phyloP scores from a whole-genome alignment of 768 basidiomycete species.

The Cubamyces lactineus region DNA sequence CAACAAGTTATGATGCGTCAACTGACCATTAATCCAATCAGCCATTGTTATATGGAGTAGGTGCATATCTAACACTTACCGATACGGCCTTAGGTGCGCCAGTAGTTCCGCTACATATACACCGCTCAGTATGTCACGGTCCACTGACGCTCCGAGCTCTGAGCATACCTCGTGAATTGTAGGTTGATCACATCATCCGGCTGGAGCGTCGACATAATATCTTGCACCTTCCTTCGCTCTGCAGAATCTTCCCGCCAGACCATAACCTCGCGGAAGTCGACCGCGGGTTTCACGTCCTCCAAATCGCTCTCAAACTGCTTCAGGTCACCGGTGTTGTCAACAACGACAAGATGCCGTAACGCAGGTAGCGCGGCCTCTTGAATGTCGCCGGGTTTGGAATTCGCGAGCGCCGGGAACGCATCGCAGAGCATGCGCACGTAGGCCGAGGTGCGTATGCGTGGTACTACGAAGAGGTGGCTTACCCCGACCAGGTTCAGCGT shows the following conservation, averaged over 20 bases:
- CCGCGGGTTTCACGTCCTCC: constrained; percentile 49
- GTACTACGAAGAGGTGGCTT: constrained; percentile 73
- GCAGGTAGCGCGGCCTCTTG: constrained; percentile 61
- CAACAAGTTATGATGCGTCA: constrained; percentile 78
- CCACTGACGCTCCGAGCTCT: background rate
- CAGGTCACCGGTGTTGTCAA: constrained; percentile 56
- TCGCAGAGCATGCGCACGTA: constrained; percentile 65
- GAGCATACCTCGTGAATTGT: constrained; percentile 77
- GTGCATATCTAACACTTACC: constrained; percentile 42
- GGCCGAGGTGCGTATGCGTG: constrained; percentile 63
- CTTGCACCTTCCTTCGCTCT: constrained; percentile 48
- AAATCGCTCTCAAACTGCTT: constrained; percentile 44
- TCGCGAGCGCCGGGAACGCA: constrained; percentile 57
- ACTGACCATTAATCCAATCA: constrained; percentile 38
- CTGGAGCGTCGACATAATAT: constrained; percentile 44
- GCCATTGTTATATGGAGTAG: background rate
- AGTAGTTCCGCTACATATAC: constrained; percentile 66
- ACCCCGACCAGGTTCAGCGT: constrained; percentile 67
- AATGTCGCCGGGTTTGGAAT: constrained; percentile 55
- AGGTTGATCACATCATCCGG: constrained; percentile 79
- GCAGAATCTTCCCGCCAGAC: constrained; percentile 62
- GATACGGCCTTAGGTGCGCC: constrained; percentile 84
- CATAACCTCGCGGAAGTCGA: constrained; percentile 75
- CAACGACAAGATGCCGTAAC: constrained; percentile 64
- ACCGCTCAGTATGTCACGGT: background rate